Conservation (phyloP, 495 filamentous ascomycete genomes). For the Astrocystis sublimbata region DNA sequence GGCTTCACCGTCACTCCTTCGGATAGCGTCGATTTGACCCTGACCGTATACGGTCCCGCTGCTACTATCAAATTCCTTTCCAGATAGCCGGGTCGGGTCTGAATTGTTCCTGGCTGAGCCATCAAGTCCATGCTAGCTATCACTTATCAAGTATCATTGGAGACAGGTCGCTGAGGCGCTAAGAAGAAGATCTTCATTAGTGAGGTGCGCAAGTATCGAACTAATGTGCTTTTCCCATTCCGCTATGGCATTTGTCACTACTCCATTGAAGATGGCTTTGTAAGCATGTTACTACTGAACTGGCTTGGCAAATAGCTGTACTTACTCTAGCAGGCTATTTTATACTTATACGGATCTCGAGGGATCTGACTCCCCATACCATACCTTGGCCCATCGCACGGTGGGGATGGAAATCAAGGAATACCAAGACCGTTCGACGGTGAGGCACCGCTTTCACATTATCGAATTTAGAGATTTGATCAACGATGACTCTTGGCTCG, state of each 20-base stretch:
- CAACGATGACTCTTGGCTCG: not conserved
- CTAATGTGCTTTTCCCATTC: not conserved
- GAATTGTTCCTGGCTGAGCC: not conserved
- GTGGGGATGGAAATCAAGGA: not conserved
- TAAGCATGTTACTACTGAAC: not conserved
- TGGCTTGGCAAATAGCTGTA: not conserved
- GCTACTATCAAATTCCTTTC: not conserved
- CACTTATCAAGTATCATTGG: not conserved
- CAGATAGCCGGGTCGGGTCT: not conserved
- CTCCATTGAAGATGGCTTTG: not conserved
- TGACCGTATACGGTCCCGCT: not conserved
- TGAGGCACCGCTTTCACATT: not conserved
- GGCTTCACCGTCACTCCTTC: slow-evolving; percentile 13
- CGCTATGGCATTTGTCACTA: not conserved
- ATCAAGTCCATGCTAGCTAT: not conserved
- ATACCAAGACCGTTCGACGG: not conserved
- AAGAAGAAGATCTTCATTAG: slow-evolving; percentile 10
- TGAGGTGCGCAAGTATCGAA: not conserved
- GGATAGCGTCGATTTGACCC: not conserved
- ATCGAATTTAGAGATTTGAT: not conserved
- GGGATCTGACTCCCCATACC: not conserved
- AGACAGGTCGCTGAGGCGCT: not conserved
- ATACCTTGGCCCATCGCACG: not conserved
- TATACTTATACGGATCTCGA: not conserved
- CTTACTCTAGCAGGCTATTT: not conserved